Conservation (phyloP, 495 filamentous ascomycete genomes). For the Bathelium albidoporum region DNA sequence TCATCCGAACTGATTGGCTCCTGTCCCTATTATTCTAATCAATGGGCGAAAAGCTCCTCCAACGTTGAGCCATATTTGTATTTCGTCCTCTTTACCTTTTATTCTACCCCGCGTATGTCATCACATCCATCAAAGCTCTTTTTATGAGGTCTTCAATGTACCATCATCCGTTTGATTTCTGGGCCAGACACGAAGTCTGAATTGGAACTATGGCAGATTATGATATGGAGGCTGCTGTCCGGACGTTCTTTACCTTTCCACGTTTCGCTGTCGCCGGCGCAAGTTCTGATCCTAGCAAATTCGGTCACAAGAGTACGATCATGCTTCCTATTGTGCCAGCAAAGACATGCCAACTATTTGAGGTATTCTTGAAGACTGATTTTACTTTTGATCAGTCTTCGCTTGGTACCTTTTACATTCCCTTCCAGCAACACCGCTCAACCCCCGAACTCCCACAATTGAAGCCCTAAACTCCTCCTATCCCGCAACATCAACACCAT, state of each 20-base stretch:
- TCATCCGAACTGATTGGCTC: no score
- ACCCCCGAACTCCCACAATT: slow-evolving; percentile 42
- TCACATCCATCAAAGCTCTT: no score
- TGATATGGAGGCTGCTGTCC: slow-evolving; percentile 48
- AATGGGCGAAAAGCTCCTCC: no score
- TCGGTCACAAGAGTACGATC: slow-evolving; percentile 72
- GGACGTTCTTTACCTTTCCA: slow-evolving; percentile 71
- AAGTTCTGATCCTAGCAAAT: slow-evolving; percentile 71
- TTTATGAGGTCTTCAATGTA: neutral
- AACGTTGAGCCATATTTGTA: no score
- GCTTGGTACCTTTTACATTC: slow-evolving; percentile 74
- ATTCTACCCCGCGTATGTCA: slow-evolving; percentile 2
- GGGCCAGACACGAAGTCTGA: neutral
- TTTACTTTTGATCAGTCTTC: slow-evolving; percentile 53
- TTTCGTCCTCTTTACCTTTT: no score
- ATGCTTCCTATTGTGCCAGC: slow-evolving; percentile 4
- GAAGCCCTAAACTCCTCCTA: neutral
- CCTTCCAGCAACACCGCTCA: slow-evolving; percentile 72
- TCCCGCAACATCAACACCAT: slow-evolving; percentile 40
- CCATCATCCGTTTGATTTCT: neutral
- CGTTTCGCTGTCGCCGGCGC: slow-evolving; percentile 88
- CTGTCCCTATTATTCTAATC: no score
- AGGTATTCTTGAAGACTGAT: slow-evolving; percentile 3
- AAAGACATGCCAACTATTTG: neutral
- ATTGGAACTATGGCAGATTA: neutral